Conservation (phyloP, 2,329 filamentous ascomycete genomes). For the Aspergillus melleus region DNA sequence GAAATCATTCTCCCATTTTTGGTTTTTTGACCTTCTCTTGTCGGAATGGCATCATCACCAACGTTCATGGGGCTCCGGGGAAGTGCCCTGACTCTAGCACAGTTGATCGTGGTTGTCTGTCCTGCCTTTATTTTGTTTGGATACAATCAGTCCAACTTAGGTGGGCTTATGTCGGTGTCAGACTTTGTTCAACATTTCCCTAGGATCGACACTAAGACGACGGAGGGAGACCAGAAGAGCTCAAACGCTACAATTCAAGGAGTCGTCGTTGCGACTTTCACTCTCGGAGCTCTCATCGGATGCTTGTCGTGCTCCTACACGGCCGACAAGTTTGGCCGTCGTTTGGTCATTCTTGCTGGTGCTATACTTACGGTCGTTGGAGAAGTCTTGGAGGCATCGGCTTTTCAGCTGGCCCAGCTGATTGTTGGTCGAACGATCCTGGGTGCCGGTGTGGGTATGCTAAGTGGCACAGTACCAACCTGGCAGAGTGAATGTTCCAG, state of each 20-base stretch:
- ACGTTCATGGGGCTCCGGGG: no score
- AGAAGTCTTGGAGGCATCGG: constrained; percentile 45
- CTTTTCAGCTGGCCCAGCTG: constrained; percentile 48
- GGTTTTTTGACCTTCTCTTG: no score
- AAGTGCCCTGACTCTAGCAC: no score
- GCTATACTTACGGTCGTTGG: constrained; percentile 45
- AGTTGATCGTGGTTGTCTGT: no score
- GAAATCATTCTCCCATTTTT: no score
- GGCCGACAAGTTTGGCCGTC: constrained; percentile 48
- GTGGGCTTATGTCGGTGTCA: no score
- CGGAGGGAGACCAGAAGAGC: constrained; percentile 43
- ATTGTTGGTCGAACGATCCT: constrained; percentile 48
- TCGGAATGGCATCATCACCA: no score
- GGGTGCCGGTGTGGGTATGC: constrained; percentile 45
- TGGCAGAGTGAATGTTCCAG: constrained; percentile 39
- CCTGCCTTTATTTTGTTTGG: no score
- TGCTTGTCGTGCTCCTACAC: constrained; percentile 47
- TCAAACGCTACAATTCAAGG: constrained; percentile 47
- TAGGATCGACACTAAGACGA: constrained; percentile 49
- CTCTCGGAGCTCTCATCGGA: constrained; percentile 49
- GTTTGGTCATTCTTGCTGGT: constrained; percentile 45
- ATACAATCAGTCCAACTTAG: no score
- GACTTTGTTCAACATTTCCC: constrained; percentile 37
- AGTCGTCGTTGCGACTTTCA: constrained; percentile 31
- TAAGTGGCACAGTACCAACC: constrained; percentile 46